Conservation (phyloP, 2,329 filamentous ascomycete species). For the Aspergillus neoniger region DNA sequence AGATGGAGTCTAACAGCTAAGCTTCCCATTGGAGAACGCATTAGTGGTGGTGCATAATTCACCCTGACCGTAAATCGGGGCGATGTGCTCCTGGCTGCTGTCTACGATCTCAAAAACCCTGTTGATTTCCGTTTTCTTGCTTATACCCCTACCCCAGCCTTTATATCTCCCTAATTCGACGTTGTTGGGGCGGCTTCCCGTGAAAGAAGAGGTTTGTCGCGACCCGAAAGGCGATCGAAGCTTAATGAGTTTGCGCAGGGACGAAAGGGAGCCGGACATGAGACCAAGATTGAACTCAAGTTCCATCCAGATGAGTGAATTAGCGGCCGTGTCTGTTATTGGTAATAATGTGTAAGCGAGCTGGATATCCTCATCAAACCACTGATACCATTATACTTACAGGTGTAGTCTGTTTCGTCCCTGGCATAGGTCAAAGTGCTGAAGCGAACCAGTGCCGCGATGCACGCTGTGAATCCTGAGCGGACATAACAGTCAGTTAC, state of each 20-base stretch:
- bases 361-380: neutral
- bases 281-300: constrained; percentile 26
- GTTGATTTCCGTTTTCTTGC: constrained; percentile 5
- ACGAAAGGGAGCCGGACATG: constrained; percentile 22
- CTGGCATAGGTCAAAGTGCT: constrained; percentile 18
- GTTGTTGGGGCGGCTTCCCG: neutral
- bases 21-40: neutral
- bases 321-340: constrained; percentile 16
- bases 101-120: neutral
- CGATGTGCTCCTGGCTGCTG: constrained; percentile 5
- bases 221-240: neutral
- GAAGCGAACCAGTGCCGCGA: constrained; percentile 23
- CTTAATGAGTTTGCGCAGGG: constrained; percentile 6
- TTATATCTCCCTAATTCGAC: neutral
- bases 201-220: neutral
- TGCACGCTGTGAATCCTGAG: constrained; percentile 19
- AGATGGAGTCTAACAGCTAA: neutral
- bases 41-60: constrained; percentile 1
- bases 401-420: constrained; percentile 20
- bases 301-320: constrained; percentile 25
- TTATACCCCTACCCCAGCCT: neutral
- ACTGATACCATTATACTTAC: constrained; percentile 7
- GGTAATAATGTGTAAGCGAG: neutral
- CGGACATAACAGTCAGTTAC: neutral
- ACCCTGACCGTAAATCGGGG: constrained; percentile 5